phyloP scores from a whole-genome alignment of 2,329 filamentous ascomycete species.

The Hypoxylon rubiginosum region DNA sequence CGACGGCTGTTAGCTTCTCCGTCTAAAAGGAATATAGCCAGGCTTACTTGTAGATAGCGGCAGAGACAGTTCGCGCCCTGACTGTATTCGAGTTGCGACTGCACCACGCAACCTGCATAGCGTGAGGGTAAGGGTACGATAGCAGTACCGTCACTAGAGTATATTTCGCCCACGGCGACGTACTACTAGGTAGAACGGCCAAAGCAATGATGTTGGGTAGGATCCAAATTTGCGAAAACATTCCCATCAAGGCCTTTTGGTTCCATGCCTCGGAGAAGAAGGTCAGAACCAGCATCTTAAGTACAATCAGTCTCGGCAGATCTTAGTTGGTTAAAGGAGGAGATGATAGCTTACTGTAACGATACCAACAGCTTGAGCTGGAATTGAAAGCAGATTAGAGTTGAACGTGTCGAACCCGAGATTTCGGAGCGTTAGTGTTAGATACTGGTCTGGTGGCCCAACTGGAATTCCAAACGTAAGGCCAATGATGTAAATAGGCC shows the following conservation, averaged over 20 bases:
- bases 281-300: constrained; percentile 45
- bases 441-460: constrained; percentile 58
- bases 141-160: constrained; percentile 51
- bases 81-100: constrained; percentile 56
- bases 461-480: constrained; percentile 60
- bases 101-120: constrained; percentile 57
- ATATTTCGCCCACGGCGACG: constrained; percentile 51
- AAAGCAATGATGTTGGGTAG: constrained; percentile 53
- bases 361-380: constrained; percentile 50
- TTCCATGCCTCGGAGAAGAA: constrained; percentile 52
- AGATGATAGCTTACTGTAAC: constrained; percentile 31
- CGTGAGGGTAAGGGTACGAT: constrained; percentile 54
- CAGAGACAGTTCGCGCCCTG: constrained; percentile 55
- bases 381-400: constrained; percentile 65
- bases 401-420: constrained; percentile 63
- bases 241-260: constrained; percentile 49
- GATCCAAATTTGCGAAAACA: constrained; percentile 53
- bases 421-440: constrained; percentile 62
- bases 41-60: constrained; percentile 54
- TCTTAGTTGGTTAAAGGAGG: neutral
- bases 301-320: constrained; percentile 3
- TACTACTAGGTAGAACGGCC: constrained; percentile 47
- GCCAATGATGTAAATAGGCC: constrained; percentile 68
- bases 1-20: constrained; percentile 5
- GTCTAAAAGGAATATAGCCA: neutral